phyloP scores from a whole-genome alignment of 2,329 filamentous ascomycete species.

The Exophiala aquamarina region DNA sequence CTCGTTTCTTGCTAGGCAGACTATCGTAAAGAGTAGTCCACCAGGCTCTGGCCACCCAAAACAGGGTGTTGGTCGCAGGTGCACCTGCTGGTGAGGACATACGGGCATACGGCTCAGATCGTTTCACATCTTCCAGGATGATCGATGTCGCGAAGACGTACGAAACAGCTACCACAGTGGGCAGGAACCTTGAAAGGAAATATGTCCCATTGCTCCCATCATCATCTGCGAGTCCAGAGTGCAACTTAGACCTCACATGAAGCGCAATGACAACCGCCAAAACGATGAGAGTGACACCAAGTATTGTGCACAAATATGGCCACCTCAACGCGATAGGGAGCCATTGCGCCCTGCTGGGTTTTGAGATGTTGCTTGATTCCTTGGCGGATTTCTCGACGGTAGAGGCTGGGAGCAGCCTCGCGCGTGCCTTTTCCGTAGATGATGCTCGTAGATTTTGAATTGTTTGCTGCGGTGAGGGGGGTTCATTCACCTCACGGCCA shows the following conservation, averaged over 20 bases:
- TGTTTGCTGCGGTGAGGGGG: no score
- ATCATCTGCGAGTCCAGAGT: not conserved
- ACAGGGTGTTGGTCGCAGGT: not conserved
- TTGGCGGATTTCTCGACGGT: no score
- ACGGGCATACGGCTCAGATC: slow-evolving; percentile 30
- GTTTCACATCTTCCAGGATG: slow-evolving; percentile 28
- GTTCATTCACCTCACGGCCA: no score
- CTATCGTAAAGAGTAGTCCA: not conserved
- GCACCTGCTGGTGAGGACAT: not conserved
- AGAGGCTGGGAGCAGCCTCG: no score
- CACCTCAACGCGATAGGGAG: not conserved
- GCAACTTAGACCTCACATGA: not conserved
- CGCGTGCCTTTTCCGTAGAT: no score
- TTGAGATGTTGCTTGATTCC: no score
- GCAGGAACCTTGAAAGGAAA: slow-evolving; percentile 31
- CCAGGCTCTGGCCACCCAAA: not conserved
- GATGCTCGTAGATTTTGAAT: no score
- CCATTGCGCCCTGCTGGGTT: no score
- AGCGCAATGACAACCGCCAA: not conserved
- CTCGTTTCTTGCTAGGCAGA: not conserved
- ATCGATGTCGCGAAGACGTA: slow-evolving; percentile 27
- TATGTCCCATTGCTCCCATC: slow-evolving; percentile 6
- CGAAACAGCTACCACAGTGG: slow-evolving; percentile 30
- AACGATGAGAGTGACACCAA: not conserved
- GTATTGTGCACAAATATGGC: not conserved